A percentile compares a stretch with the other conserved stretches of the same genome.
phyloP scores from a whole-genome alignment of 2,329 filamentous ascomycete species.

The Zarea fungicola region DNA sequence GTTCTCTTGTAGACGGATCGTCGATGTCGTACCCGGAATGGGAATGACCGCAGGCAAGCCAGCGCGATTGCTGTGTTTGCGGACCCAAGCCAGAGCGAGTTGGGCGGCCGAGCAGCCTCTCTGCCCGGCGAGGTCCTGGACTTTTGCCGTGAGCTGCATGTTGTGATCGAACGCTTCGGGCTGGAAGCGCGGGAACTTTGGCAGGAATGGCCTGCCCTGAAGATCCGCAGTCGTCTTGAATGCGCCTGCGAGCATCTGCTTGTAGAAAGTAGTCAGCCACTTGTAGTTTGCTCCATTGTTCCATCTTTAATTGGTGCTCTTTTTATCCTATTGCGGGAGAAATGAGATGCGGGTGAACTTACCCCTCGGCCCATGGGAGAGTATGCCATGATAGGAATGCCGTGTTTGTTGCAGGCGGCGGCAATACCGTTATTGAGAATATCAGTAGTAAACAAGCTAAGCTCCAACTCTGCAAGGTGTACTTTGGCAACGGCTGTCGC shows the following conservation, averaged over 20 bases:
- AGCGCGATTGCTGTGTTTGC: constrained; percentile 41
- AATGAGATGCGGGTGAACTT: constrained; percentile 20
- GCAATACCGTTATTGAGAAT: constrained; percentile 47
- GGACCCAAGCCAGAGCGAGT: constrained; percentile 62
- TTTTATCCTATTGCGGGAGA: neutral
- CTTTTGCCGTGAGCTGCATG: constrained; percentile 52
- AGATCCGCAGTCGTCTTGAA: constrained; percentile 22
- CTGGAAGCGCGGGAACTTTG: constrained; percentile 53
- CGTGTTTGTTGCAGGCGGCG: constrained; percentile 53
- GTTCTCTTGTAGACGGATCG: constrained; percentile 58
- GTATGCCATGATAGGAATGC: constrained; percentile 68
- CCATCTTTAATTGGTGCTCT: neutral
- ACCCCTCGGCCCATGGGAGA: constrained; percentile 60
- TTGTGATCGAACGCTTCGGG: constrained; percentile 60
- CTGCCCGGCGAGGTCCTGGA: constrained; percentile 52
- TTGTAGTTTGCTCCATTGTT: too few species aligned
- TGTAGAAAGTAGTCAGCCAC: neutral
- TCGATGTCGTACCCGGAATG: constrained; percentile 59
- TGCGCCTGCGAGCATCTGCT: constrained; percentile 25
- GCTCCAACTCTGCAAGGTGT: constrained; percentile 48
- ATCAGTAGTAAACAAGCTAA: constrained; percentile 45
- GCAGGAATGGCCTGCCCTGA: constrained; percentile 20
- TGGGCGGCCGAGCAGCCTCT: constrained; percentile 60
- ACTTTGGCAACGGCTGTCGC: constrained; percentile 41
- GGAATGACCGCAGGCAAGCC: constrained; percentile 57